Evolutionary conservation across 106 monocot genomes (phyloP).

Genomic region (Ottelia alismoides): DNA sequence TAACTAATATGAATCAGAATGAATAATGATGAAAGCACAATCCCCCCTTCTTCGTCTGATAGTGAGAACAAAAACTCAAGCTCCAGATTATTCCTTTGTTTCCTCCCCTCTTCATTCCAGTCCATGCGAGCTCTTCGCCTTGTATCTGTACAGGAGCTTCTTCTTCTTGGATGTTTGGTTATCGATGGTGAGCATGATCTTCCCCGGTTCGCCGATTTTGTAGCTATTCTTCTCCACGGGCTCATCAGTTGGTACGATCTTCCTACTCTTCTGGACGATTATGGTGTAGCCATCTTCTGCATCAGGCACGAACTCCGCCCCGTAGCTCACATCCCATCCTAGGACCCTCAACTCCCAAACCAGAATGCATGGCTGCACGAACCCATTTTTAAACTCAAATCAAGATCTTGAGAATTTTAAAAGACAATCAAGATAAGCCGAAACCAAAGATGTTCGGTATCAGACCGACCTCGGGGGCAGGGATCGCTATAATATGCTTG

Average conservation of each 20-base stretch:
- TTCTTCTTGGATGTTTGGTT: conserved; percentile 85
- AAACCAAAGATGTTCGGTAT: too few species aligned
- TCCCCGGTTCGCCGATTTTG: conserved; percentile 82
- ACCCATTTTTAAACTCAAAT: not conserved
- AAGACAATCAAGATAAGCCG: too few species aligned
- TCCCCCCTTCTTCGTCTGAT: too few species aligned
- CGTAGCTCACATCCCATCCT: conserved; percentile 40
- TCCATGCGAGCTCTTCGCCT: conserved; percentile 39
- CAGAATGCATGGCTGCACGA: conserved; percentile 16
- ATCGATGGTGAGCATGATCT: conserved; percentile 61
- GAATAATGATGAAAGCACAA: too few species aligned
- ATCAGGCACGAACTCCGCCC: conserved; percentile 44
- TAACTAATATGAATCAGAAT: too few species aligned
- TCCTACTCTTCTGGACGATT: conserved; percentile 43
- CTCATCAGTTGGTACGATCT: conserved; percentile 19
- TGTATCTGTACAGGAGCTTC: conserved; percentile 84
- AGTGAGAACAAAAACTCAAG: too few species aligned
- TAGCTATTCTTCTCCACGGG: conserved; percentile 46
- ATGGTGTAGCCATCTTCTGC: conserved; percentile 41
- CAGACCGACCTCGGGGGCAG: conserved; percentile 14
- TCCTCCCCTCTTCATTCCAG: too few species aligned
- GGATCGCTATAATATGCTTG: conserved; percentile 12
- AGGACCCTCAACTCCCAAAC: conserved; percentile 43
- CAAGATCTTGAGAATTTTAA: too few species aligned
- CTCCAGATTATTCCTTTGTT: too few species aligned